Conservation (phyloP, 345 rosid genomes). For the Murraya koenigii region DNA sequence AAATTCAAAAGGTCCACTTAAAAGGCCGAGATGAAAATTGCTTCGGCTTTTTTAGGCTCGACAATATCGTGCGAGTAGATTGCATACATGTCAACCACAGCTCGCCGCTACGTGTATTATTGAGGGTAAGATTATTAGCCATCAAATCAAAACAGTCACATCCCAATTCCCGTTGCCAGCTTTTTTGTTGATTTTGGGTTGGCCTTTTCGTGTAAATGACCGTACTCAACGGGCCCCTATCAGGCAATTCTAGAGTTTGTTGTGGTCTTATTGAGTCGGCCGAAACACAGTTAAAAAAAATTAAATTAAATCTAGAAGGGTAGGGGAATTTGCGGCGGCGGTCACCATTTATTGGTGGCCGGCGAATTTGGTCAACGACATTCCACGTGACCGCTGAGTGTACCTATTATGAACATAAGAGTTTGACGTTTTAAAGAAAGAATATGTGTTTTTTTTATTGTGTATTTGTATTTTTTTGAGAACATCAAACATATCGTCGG, state of each 20-base stretch:
- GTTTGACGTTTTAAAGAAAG: too few relatives aligned
- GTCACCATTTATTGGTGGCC: background rate
- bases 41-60: background rate
- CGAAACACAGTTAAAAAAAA: too few relatives aligned
- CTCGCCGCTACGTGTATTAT: background rate
- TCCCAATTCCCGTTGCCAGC: background rate
- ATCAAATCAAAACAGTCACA: slow-evolving; percentile 13
- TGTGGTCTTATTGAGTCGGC: background rate
- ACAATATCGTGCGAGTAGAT: background rate
- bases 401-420: background rate
- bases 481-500: too few relatives aligned
- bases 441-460: too few relatives aligned
- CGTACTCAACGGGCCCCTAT: background rate
- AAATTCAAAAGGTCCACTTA: background rate
- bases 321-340: background rate
- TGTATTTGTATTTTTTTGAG: too few relatives aligned
- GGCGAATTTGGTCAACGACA: slow-evolving; percentile 5
- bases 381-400: slow-evolving; percentile 4
- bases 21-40: background rate
- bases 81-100: background rate
- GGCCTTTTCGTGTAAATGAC: background rate
- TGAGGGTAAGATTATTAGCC: background rate
- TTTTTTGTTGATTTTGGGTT: background rate
- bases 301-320: too few relatives aligned
- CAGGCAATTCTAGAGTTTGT: background rate